Base-by-base conservation (phyloP, 495 filamentous ascomycete genomes). In the Aspergillus biplanus region DNA sequence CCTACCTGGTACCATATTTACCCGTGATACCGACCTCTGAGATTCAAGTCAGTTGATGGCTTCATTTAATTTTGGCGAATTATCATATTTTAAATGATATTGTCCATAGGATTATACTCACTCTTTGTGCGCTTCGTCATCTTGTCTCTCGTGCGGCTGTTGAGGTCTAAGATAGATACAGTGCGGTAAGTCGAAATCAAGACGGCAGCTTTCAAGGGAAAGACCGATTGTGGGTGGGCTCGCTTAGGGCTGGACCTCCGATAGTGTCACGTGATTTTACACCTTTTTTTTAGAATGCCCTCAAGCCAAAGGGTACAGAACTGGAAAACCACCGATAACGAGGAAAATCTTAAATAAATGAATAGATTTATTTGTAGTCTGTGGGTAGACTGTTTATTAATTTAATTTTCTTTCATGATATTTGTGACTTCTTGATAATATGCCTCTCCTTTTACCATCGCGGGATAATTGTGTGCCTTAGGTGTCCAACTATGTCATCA, bases 91-190 rank as follows among this genome's bases (percentile, higher is more conserved):
- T 47, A 34, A 37, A 31, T 49, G 5, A 7, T n/a, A n/a, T 7
- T 21, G 8, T 39, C 64, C 44, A 15, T 32, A 53, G 59, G 44
- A 53, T 15, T 56, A 35, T 60, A 77, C 82, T 72, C 76, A 86
- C 84, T 97, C 90, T 96, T 96, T 59, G 92, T 97, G 83, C 92
- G 87, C 85, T 96, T 96, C 74, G 92, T 94, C 92, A 97, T 97
- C 78, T 88, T 92, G 86, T 69, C 74, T 77, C 52, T 59, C 63
- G 65, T 74, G 71, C 70, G 73, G 74, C 73, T 76, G 75, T 72
- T 71, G 68, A 75, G 68, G 74, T 73, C 77, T 72, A 78, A 78
- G 76, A 77, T 77, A 74, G 73, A 71, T 72, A 74, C 67, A 72
- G 71, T 73, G 69, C 75, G 68, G 71, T 69, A 75, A 73, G 71